Evolutionary conservation across 169 alveolate genomes (phyloP), one percentile per base, ranked within the genome.

Genomic region (Plasmodium gallinaceum): DNA sequence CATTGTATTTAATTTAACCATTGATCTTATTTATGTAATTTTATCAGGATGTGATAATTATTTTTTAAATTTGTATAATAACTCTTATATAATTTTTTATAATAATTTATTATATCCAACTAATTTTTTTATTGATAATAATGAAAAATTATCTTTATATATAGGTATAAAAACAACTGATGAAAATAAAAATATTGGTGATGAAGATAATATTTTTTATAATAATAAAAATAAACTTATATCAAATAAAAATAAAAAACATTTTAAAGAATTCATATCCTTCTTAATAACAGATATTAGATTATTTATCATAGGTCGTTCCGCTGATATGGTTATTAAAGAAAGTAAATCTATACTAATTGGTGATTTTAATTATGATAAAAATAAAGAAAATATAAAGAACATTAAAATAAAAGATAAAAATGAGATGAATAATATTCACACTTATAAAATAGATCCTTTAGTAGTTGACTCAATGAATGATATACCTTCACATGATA

Each of bases 1-100:
- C 10, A 62, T 83, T 42, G 46, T 68, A 9, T 83, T 83, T 45
- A 83, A 83, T 37, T 42, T 83, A 37, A 32, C 75, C 16, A 83
- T 83, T 22, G 91, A 83, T 83, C 72, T 83, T 12, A 68, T 83
- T 52, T 83, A 68, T 54, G 43, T 83, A 7, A 32, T 83, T 32
- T 45, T 83, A 83, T 26, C 91, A 16, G 91, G 91, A 68, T 24
- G 66, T 20, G 62, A 48, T 54, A 48, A 12, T 22, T 83, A 68
- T 60, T 83, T 83, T 46, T 37, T 68, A 14, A 16, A 69, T 0
- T 8, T 5, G 51, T 54, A 43, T 22, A 83, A 69, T 52, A 57
- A 69, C 52, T 14, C 14, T 7, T 83, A 83, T 54, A 57, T 66
- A 24, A 83, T 83, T 20, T 83, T 83, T 69, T 83, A 83, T 48